Evolutionary conservation across 2,329 filamentous ascomycete species (phyloP), one percentile per base, ranked within the genome.

Genomic region (Neonectria magnoliae): DNA sequence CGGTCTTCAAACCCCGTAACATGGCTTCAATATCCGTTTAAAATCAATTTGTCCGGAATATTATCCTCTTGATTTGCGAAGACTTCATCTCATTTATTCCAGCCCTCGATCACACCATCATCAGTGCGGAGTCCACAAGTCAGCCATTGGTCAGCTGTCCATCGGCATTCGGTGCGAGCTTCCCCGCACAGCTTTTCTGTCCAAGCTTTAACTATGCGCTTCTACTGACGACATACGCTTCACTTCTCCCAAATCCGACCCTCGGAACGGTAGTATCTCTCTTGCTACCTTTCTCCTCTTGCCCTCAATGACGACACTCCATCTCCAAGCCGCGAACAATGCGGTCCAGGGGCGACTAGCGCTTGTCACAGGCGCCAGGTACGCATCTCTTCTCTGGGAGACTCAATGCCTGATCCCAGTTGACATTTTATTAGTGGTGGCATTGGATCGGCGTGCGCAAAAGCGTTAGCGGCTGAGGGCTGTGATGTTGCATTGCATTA

Each of bases 401-500:
- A 22, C 14, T 52, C 14, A 22, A 38, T 18, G n/a, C 22, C 1
- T 10, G 14, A n/a, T 25, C 48, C 20, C 38, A 33, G 42, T 63
- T 66, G 22, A 64, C 27, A 51, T 41, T 25, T 44, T n/a, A 29
- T 25, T 57, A 80, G 77, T 41, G 78, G 77, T 53, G 78, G 78
- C 3, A 80, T 80, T 20, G 78, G 78, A 9, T 76, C 76, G 6
- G 73, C 73, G 0, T 74, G 72, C 55, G 78, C 76, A 13, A 73
- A 67, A 57, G 71, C 71, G 4, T 66, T 80, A 53, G 78, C 78
- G 18, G 73, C 76, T 5, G 73, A 80, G 42, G 78, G 78, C 1
- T 79, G 78, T 36, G 76, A 80, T 65, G 68, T 80, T 22, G 75
- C 69, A 22, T 60, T 80, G 25, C 78, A 80, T 60, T 79, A 75